Evolutionary conservation across 495 filamentous ascomycete species (phyloP), one percentile per base, ranked within the genome.

Genomic region (Talaromyces adpressus): DNA sequence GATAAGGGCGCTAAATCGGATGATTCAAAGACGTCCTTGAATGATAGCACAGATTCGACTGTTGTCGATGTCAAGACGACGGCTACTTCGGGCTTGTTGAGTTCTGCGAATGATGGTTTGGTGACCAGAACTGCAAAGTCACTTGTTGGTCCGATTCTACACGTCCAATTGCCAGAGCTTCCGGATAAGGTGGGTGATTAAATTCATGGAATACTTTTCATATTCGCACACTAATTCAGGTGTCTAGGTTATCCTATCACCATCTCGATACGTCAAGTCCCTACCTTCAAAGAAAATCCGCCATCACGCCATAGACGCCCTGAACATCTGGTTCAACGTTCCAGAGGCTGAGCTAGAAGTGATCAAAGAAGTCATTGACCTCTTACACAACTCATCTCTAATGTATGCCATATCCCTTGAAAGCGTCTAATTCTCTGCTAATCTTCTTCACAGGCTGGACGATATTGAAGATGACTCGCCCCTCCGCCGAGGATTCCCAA

Each of bases 401-500:
- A 54, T 54, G 52, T 54, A 54, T 54, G 16, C 11, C 47, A 59
- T 34, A 63, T 68, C 20, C 14, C 11, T 6, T n/a, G 0, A 41
- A 16, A 41, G 12, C 12, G 36, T 30, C 14, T 41, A 9, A 41
- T 3, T 16, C 12, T 41, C 36, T 4, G 14, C 36, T 41, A 9
- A 41, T 16, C 14, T 4, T 41, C 6, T 16, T 41, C 11, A 5
- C 52, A 71, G 67, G 58, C 62, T 73, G 14, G 71, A 73, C 57
- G 71, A 84, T 66, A 79, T 84, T 16, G 76, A 84, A 70, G 81
- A 96, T 73, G 84, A 75, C 41, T 90, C 87, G 1, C 67, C 82
- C 30, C 82, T 96, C 5, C 84, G 91, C 25, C 85, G 91, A 47
- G 91, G 91, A 20, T 74, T 88, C 29, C 91, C 91, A 6, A 91